phyloP scores from a whole-genome alignment of 2,329 filamentous ascomycete species.

The Colletotrichum aenigma region DNA sequence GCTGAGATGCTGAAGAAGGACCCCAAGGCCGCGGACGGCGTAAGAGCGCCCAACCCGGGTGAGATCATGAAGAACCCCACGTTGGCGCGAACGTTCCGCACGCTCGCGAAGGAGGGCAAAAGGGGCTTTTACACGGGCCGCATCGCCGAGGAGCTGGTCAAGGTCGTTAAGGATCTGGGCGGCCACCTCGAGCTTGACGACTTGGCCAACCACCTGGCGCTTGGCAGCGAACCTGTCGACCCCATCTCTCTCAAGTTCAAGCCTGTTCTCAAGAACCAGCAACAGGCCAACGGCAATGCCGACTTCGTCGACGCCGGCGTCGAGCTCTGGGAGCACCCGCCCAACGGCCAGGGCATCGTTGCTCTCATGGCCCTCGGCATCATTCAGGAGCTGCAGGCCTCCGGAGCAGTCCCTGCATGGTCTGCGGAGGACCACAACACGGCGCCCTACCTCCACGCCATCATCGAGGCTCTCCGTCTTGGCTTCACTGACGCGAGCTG shows the following conservation, averaged over 20 bases:
- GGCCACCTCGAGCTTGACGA: constrained; percentile 82
- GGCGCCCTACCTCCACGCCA: constrained; percentile 78
- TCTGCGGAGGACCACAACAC: constrained; percentile 78
- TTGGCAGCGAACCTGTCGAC: constrained; percentile 77
- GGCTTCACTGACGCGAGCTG: constrained; percentile 89
- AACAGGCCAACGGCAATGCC: constrained; percentile 25
- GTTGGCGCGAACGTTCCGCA: constrained; percentile 80
- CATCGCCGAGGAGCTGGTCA: constrained; percentile 81
- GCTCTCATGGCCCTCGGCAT: constrained; percentile 95
- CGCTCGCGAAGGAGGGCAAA: constrained; percentile 81
- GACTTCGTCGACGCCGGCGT: constrained; percentile 50
- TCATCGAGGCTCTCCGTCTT: constrained; percentile 88
- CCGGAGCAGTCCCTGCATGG: constrained; percentile 77
- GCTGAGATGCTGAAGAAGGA: constrained; percentile 87
- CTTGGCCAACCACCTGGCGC: constrained; percentile 72
- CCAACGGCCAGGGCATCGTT: constrained; percentile 95
- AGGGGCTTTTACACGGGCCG: constrained; percentile 88
- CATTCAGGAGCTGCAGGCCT: constrained; percentile 80
- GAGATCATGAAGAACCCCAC: constrained; percentile 89
- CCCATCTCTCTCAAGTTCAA: constrained; percentile 83
- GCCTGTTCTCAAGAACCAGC: not conserved
- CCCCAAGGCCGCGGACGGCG: constrained; percentile 67
- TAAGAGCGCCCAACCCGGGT: constrained; percentile 75
- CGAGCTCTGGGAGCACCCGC: constrained; percentile 94
- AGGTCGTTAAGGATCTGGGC: constrained; percentile 76